phyloP scores from a whole-genome alignment of 768 basidiomycete species.

The Saitozyma podzolica region DNA sequence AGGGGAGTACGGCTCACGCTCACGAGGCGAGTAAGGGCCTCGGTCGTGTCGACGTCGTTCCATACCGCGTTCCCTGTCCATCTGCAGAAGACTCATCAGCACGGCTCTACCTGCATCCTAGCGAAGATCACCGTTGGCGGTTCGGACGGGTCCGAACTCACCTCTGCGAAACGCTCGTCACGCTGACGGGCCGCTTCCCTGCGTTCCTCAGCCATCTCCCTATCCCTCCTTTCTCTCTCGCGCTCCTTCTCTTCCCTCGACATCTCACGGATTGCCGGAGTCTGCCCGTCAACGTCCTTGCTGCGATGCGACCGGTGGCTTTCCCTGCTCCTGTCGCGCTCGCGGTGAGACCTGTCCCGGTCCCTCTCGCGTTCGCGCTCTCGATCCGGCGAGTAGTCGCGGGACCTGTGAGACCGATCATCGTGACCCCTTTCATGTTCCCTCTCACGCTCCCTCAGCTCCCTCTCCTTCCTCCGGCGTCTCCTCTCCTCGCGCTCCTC shows the following conservation, averaged over 20 bases:
- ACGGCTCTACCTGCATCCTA: background rate
- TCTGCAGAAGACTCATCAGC: slow-evolving; percentile 10
- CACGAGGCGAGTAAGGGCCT: slow-evolving; percentile 1
- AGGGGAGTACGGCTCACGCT: slow-evolving; percentile 21
- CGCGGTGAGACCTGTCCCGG: slow-evolving; percentile 18
- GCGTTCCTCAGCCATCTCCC: slow-evolving; percentile 42
- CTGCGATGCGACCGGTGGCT: slow-evolving; percentile 24
- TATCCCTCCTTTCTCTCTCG: slow-evolving; percentile 40
- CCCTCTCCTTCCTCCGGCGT: slow-evolving; percentile 26
- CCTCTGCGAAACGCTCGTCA: slow-evolving; percentile 21
- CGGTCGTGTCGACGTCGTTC: slow-evolving; percentile 19
- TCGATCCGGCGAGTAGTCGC: slow-evolving; percentile 16
- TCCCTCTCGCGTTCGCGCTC: slow-evolving; percentile 60
- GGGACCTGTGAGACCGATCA: background rate
- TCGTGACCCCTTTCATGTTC: slow-evolving; percentile 2
- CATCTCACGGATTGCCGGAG: slow-evolving; percentile 29
- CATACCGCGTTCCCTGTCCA: slow-evolving; percentile 30
- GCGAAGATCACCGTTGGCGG: background rate
- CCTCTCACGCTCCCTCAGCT: slow-evolving; percentile 23
- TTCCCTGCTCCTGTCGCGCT: slow-evolving; percentile 36
- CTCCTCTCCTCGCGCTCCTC: slow-evolving; percentile 23
- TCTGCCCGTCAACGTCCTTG: slow-evolving; percentile 9
- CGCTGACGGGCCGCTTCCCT: slow-evolving; percentile 29
- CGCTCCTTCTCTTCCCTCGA: slow-evolving; percentile 44
- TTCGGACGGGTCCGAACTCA: background rate